Percentiles rank a stretch among this genome's conserved stretches.
phyloP scores from a whole-genome alignment of 208 protist species.

The Acanthamoeba royreba region DNA sequence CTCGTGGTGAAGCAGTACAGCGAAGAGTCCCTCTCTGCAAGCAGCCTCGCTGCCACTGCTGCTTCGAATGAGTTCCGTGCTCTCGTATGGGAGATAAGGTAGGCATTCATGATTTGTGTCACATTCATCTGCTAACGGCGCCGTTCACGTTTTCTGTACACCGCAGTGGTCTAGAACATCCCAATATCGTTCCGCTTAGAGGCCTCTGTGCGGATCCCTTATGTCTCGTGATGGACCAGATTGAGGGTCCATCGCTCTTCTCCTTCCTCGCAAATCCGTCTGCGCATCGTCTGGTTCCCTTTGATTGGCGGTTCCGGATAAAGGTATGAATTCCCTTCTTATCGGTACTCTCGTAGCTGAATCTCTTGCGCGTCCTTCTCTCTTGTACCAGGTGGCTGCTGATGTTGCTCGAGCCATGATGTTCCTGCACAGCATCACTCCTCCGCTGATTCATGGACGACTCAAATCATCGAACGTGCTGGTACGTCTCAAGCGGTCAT shows the following conservation, averaged over 20 bases:
- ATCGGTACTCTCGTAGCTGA: neutral
- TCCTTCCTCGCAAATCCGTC: neutral
- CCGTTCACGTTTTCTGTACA: neutral
- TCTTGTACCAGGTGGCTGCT: neutral
- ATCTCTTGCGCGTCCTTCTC: no score
- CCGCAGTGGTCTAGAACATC: neutral
- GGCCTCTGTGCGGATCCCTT: neutral
- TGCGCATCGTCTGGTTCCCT: neutral
- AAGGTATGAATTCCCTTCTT: neutral
- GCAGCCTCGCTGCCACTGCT: neutral
- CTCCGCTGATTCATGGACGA: constrained; percentile 29
- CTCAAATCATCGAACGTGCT: constrained; percentile 51
- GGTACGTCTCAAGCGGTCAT: no score
- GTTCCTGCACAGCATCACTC: constrained; percentile 42
- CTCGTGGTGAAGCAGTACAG: neutral
- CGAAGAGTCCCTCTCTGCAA: neutral
- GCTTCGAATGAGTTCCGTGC: constrained; percentile 5
- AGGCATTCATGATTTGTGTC: no score
- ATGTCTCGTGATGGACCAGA: neutral
- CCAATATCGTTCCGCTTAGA: neutral
- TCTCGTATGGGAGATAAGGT: neutral
- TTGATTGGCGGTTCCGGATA: constrained; percentile 2
- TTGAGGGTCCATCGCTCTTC: neutral
- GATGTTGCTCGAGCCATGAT: constrained; percentile 54
- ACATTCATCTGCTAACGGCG: no score